Percentiles rank a stretch among this genome's conserved stretches.
Evolutionary conservation across 345 rosid genomes (phyloP).

Genomic region (Orychophragmus violaceus): DNA sequence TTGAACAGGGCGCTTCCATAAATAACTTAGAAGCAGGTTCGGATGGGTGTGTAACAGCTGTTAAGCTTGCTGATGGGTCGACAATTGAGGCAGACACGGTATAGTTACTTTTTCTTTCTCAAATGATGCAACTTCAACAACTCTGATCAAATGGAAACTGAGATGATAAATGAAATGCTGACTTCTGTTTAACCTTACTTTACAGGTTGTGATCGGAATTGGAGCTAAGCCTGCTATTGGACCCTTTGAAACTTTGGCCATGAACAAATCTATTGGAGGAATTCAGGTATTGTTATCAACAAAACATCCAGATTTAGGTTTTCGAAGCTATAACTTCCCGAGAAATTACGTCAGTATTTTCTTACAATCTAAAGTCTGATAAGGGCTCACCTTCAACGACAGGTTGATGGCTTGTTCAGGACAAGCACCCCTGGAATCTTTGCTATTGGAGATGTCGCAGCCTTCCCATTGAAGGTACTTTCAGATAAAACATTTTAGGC

Average conservation of each 20-base stretch:
- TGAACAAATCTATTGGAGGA: constrained; percentile 67
- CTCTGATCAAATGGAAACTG: constrained; percentile 7
- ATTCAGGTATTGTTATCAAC: constrained; percentile 54
- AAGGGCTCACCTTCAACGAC: constrained; percentile 24
- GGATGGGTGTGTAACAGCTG: constrained; percentile 66
- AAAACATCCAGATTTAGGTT: neutral
- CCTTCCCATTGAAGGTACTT: constrained; percentile 84
- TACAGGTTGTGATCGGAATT: constrained; percentile 77
- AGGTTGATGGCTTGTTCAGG: constrained; percentile 86
- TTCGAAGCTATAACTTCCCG: neutral
- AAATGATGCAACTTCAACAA: neutral
- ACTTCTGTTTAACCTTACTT: neutral
- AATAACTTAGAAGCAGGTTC: constrained; percentile 72
- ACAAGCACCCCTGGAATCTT: constrained; percentile 85
- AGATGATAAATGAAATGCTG: neutral
- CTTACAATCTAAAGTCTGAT: neutral
- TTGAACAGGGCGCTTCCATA: constrained; percentile 64
- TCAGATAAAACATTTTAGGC: constrained; percentile 2
- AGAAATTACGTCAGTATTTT: neutral
- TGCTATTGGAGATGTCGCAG: constrained; percentile 96
- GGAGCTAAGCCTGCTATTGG: constrained; percentile 86
- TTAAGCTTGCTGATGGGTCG: constrained; percentile 85
- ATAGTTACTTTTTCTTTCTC: constrained; percentile 16
- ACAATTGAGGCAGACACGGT: constrained; percentile 76
- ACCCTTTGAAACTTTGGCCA: constrained; percentile 63